These are phyloP conservation scores for Xylaria sp. DNA, from an alignment of 2,329 filamentous ascomycete species.

Conservation along the genomic window DNA sequence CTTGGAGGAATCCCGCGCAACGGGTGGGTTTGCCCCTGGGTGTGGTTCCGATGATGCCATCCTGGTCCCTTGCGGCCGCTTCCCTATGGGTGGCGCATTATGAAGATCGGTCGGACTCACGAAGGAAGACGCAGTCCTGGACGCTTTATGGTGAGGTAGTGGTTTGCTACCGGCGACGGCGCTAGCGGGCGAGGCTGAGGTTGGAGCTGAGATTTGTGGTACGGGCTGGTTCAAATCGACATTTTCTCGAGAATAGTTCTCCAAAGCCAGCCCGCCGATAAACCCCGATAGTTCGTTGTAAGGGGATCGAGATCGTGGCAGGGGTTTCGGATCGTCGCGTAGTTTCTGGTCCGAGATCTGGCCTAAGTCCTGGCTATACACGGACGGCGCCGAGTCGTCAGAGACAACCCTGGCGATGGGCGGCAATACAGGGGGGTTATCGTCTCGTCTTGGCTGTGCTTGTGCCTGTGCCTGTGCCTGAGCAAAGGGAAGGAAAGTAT, in stretches of 20 bases:
- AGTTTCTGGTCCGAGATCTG: constrained; percentile 14
- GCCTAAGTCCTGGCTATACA: constrained; percentile 32
- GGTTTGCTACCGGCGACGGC: constrained; percentile 44
- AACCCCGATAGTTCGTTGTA: constrained; percentile 58
- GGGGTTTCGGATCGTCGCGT: constrained; percentile 41
- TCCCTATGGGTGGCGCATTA: constrained; percentile 50
- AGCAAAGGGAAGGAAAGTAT: constrained; percentile 45
- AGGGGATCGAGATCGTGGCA: constrained; percentile 47
- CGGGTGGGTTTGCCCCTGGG: constrained; percentile 44
- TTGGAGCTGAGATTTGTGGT: constrained; percentile 30
- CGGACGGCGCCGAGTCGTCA: constrained; percentile 48
- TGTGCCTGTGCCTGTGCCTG: constrained; percentile 32
- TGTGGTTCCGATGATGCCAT: constrained; percentile 53
- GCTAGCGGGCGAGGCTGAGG: constrained; percentile 25
- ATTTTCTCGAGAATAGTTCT: constrained; percentile 59
- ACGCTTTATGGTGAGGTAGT: constrained; percentile 44
- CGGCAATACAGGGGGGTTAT: constrained; percentile 50
- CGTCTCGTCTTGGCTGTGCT: constrained; percentile 42
- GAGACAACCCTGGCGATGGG: constrained; percentile 62
- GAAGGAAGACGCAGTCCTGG: constrained; percentile 57
- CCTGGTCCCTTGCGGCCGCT: constrained; percentile 56
- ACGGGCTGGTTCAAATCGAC: constrained; percentile 38
- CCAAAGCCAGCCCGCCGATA: constrained; percentile 64
- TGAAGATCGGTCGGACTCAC: constrained; percentile 62
- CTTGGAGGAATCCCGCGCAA: constrained; percentile 55